A percentile compares a stretch with the other conserved stretches of the same genome.
Evolutionary conservation across 2,329 filamentous ascomycete genomes (phyloP).

Genomic region (Cyphellophora europaea): DNA sequence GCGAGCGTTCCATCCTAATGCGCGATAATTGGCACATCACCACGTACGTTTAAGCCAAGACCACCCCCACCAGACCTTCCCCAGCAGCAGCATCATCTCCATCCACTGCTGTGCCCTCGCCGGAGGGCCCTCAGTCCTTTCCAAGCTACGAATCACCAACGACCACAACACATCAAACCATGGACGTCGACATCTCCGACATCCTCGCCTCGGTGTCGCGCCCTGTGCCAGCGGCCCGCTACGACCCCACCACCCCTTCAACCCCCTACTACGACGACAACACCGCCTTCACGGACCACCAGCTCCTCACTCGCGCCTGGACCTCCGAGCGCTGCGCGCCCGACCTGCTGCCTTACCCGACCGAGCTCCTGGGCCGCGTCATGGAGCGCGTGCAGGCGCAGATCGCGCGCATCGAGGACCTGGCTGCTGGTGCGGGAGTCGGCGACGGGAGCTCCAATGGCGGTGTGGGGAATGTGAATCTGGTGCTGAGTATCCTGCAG

Average conservation of each 20-base stretch:
- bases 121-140: too few relatives aligned
- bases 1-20: too few relatives aligned
- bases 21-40: too few relatives aligned
- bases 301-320: conserved; percentile 85
- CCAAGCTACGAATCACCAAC: too few relatives aligned
- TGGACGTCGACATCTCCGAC: conserved; percentile 26
- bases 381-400: conserved; percentile 56
- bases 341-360: conserved; percentile 73
- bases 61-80: too few relatives aligned
- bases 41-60: too few relatives aligned
- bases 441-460: conserved; percentile 58
- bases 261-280: conserved; percentile 9
- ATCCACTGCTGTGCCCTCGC: too few relatives aligned
- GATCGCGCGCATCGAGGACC: conserved; percentile 60
- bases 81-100: too few relatives aligned
- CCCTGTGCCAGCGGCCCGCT: conserved; percentile 15
- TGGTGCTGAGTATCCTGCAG: conserved; percentile 87
- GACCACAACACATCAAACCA: too few relatives aligned
- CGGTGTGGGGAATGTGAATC: conserved; percentile 60
- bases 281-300: conserved; percentile 54
- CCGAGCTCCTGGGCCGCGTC: conserved; percentile 70
- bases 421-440: conserved; percentile 28
- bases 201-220: conserved; percentile 41
- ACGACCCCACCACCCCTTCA: conserved; percentile 1
- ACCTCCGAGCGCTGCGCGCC: conserved; percentile 83